phyloP scores from a whole-genome alignment of 2,329 filamentous ascomycete genomes.

The Penicillium janthinellum region DNA sequence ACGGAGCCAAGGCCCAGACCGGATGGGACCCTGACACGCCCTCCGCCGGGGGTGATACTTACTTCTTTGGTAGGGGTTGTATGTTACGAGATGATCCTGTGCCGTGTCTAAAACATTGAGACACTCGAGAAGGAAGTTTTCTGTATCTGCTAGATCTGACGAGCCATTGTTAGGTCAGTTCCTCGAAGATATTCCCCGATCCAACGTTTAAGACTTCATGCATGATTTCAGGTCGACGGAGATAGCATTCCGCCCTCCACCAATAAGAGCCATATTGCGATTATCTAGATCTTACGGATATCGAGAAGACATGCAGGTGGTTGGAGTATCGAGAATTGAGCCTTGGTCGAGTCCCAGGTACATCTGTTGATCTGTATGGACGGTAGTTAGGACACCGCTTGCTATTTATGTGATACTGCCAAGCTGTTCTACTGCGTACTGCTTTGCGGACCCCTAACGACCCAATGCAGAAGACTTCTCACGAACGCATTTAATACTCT shows the following conservation, averaged over 20 bases:
- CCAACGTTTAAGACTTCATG: too few species aligned
- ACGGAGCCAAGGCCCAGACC: conserved; percentile 18
- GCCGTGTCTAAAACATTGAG: neutral
- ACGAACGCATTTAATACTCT: neutral
- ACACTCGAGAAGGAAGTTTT: neutral
- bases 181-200: neutral
- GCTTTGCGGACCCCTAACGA: neutral
- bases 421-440: neutral
- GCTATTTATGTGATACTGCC: neutral
- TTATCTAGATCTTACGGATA: neutral
- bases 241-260: neutral
- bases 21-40: conserved; percentile 2
- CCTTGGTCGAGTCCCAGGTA: neutral
- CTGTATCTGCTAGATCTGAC: neutral
- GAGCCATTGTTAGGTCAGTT: neutral
- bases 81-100: neutral
- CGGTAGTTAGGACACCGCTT: neutral
- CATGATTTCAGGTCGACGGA: neutral
- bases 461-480: neutral
- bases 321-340: neutral
- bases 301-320: neutral
- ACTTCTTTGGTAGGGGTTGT: neutral
- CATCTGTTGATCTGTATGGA: neutral
- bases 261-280: neutral
- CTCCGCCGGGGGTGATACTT: neutral